Evolutionary conservation across 2,329 filamentous ascomycete species (phyloP), one percentile per base, ranked within the genome.

Genomic region (Coniochaeta ligniaria): DNA sequence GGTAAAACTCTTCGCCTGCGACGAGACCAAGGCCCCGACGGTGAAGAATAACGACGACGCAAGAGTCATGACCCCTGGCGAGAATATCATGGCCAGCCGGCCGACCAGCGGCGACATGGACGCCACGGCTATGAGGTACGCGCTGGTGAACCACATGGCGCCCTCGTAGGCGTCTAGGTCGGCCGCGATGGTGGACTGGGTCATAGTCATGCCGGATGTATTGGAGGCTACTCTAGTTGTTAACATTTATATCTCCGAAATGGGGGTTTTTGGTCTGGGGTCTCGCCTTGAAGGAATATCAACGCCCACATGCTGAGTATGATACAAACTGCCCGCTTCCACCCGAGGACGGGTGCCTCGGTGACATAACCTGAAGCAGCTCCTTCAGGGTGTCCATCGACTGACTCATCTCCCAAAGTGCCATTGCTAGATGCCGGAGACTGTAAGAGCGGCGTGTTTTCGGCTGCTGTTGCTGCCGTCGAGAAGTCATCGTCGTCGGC

Each of bases 141-240:
- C 80, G 35, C 89, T 91, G 8, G 89, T 92, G 70, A 95, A 92
- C 91, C 91, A 96, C 72, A 85, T 89, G 38, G 86, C 86, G 60
- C 85, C 78, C 60, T 87, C 85, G 68, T 91, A 92, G 1, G 89
- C 84, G 72, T 90, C 80, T 1, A 96, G 78, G 65, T 94, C 90
- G 8, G 81, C 82, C 2, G 91, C 90, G 65, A 96, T 91, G 57
- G 80, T 80, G 8, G 87, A 90, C 74, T 95, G 91, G 1, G 89
- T 90, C 60, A 92, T 93, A 6, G 90, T 90, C 70, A 96, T 87
- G 66, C 91, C 86, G 14, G 87, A 91, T 74, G 93, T 91, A 69
- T 95, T 95, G 63, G 83, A 76, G 6, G 82, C 81, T 81, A 61
- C 17, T 35, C 28, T n/a, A 11, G 57, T 35, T 12, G n/a, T 47